Conservation (phyloP, 1,284 basidiomycete species). For the Ustilago nuda region DNA sequence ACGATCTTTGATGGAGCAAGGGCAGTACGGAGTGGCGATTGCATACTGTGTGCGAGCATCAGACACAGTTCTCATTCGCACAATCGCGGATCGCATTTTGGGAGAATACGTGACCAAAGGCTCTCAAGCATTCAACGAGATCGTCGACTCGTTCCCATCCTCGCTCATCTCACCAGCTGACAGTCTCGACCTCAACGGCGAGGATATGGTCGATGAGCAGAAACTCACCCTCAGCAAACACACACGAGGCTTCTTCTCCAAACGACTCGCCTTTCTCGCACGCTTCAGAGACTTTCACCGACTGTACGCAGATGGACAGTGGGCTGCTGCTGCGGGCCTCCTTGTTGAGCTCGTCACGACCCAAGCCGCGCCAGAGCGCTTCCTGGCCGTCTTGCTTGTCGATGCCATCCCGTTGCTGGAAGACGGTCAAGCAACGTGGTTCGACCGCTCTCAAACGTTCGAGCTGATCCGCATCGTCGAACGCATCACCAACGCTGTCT, state of each 20-base stretch:
- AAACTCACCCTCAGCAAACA: constrained; percentile 15
- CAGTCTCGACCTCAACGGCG: constrained; percentile 27
- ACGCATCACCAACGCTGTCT: constrained; percentile 47
- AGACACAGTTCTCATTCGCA: constrained; percentile 57
- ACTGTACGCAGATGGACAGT: constrained; percentile 47
- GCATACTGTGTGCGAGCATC: constrained; percentile 65
- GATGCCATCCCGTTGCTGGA: constrained; percentile 64
- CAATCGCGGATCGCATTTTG: constrained; percentile 62
- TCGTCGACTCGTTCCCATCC: constrained; percentile 63
- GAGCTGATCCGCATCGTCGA: constrained; percentile 65
- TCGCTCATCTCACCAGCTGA: constrained; percentile 48
- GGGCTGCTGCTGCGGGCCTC: constrained; percentile 54
- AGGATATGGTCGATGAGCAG: constrained; percentile 16
- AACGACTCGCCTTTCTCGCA: constrained; percentile 62
- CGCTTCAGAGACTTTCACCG: constrained; percentile 66
- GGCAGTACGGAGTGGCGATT: constrained; percentile 59
- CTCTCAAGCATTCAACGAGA: constrained; percentile 50
- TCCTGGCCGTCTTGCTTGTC: constrained; percentile 63
- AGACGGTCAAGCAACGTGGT: constrained; percentile 49
- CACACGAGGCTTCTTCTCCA: constrained; percentile 50
- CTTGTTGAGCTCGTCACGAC: constrained; percentile 63
- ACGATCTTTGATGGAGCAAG: constrained; percentile 38
- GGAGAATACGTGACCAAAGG: constrained; percentile 58
- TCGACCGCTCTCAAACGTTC: constrained; percentile 57
- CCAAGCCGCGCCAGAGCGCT: constrained; percentile 61